Base-by-base conservation (phyloP, 805 yeast species). In the Saturnispora zaruensis region DNA sequence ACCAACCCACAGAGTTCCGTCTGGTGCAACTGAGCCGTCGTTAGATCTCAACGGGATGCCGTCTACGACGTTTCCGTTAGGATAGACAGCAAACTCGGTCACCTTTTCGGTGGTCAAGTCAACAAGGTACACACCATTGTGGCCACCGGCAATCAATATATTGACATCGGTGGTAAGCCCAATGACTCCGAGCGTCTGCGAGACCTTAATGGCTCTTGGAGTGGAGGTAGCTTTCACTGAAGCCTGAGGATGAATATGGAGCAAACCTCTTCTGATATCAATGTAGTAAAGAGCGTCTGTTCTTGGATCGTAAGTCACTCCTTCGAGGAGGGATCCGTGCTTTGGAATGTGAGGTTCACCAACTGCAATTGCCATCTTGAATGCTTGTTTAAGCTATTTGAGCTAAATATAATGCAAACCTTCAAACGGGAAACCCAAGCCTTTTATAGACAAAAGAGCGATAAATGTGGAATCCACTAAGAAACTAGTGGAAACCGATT, bases 1-100 rank as follows among this genome's bases (percentile, higher is more conserved):
- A 1, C 96, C 96, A 45, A 86, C 78, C 77, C 86, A 83, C 46
- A 88, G 75, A 53, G 82, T 74, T 1, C 96, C 96, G 59, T 77
- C 69, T 3, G 86, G 83, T 52, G 87, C 89, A 38, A 88, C 76
- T 43, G 78, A 76, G 0, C 96, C 96, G 62, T 89, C 97, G 59
- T 89, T 89, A 40, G 93, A 83, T 59, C 89, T 71, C 62, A 76
- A 63, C 42, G 65, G 66, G 21, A 49, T 41, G 2, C 61, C 65
- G 7, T 55, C 45, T 11, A 46, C 46, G 13, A 66, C 59, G 45
- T 63, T 60, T 41, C 68, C 67, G 46, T 75, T 58, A 25, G 79
- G 67, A 51, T 66, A 82, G 25, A 66, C 45, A 7, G 63, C 59
- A 36, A 69, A 57, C 48, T 67, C 68, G 33, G 67, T 59, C 65